A percentile compares a stretch with the other conserved stretches of the same genome.
These are phyloP conservation scores for Chimonanthus praecox DNA, from an alignment of 164 flowering plant species.

Conservation along the genomic window DNA sequence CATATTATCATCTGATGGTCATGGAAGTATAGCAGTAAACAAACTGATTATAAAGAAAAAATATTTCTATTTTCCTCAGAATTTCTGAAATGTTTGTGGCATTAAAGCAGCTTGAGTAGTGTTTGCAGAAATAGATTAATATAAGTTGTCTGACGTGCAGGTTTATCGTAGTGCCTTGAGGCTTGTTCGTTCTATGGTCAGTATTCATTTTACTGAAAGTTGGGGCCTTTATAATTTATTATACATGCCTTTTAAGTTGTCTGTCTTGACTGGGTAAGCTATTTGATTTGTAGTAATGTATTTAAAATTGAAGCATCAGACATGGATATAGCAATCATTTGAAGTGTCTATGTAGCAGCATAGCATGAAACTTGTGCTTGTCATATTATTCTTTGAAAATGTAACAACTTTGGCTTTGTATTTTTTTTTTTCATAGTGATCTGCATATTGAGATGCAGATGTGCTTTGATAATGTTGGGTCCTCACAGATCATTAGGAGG, in stretches of 20 bases:
- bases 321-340: not conserved
- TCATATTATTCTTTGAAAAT: too few species aligned
- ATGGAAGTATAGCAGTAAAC: not conserved
- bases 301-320: not conserved
- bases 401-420: too few species aligned
- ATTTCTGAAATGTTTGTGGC: not conserved
- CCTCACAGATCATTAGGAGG: not conserved
- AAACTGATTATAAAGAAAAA: not conserved
- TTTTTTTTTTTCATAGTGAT: not conserved
- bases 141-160: conserved; percentile 30
- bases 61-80: not conserved
- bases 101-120: not conserved
- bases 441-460: not conserved
- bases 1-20: not conserved
- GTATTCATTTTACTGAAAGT: conserved; percentile 18
- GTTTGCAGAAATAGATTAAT: conserved; percentile 2
- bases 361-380: not conserved
- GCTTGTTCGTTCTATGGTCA: conserved; percentile 94
- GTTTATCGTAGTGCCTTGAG: conserved; percentile 95
- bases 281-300: too few species aligned
- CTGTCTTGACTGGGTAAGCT: too few species aligned
- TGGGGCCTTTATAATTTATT: not conserved
- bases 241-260: not conserved
- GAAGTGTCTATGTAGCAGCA: not conserved
- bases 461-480: not conserved